Evolutionary conservation across 192 early-diverging fungal genomes (phyloP), one percentile per base, ranked within the genome.

Genomic region (Mortierella alpina): DNA sequence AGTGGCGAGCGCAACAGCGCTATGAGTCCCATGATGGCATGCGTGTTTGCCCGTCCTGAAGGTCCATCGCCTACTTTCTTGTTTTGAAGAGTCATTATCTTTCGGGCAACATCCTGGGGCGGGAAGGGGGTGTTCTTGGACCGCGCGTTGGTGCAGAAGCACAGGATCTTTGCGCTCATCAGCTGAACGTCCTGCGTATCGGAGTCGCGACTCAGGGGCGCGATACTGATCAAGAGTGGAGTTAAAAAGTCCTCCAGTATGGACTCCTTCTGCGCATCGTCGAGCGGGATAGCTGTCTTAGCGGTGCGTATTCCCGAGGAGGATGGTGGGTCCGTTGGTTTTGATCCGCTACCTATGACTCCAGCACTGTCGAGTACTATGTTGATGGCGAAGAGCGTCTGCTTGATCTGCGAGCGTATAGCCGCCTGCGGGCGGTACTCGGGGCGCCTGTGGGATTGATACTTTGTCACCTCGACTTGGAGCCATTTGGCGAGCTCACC

Each of bases 401-500:
- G 64, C 8, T 60, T 59, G 54, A 80, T 80, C 70, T 80, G 77
- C 15, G 46, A 46, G 4, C 69, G 68, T 20, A 72, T 61, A 5
- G 63, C 47, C 11, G 23, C 45, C 14, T 79, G 70, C 47, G 72
- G 77, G 2, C 41, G 39, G 0, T 70, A 63, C 55, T 80, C 77
- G 3, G 45, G 47, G 23, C 31, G 31, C 58, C 59, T 18, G 51
- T 46, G n/a, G 59, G 41, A 2, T 15, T 69, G 69, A 42, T 80
- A 80, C 23, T 72, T 72, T 50, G 55, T 46, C 5, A 80, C 7
- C 53, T 80, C 77, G 39, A 55, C 63, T 1, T 52, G 53, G 6
- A 80, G 55, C 77, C 77, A 80, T 31, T 80, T 80, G 23, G 77
- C 56, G 20, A 72, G 69, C 20, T 80, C 77, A 11, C 77, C 77